These are phyloP conservation scores for Globisporangium solare DNA, from an alignment of 352 stramenopile species.

Conservation along the genomic window DNA sequence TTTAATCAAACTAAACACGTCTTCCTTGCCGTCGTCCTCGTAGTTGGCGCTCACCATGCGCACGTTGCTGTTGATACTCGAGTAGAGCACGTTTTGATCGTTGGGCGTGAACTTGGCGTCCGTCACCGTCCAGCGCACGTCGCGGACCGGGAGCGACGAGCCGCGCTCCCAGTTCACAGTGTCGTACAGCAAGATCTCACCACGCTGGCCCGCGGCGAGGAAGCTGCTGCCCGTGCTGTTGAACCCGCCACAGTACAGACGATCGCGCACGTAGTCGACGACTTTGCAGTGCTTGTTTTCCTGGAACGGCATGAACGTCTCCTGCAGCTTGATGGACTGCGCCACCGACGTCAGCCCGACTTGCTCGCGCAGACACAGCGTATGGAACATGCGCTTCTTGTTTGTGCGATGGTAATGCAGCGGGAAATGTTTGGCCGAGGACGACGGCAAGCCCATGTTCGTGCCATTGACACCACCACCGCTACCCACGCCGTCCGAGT, in stretches of 20 bases:
- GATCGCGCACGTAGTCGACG: constrained; percentile 60
- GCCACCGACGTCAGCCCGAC: constrained; percentile 52
- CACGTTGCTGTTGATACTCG: constrained; percentile 79
- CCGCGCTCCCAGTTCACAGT: constrained; percentile 60
- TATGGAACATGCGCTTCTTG: constrained; percentile 49
- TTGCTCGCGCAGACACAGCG: constrained; percentile 63
- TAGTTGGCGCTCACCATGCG: constrained; percentile 71
- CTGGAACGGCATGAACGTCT: constrained; percentile 80
- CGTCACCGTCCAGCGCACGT: constrained; percentile 79
- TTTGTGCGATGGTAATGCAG: constrained; percentile 23
- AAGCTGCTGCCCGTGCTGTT: constrained; percentile 66
- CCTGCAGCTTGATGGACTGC: constrained; percentile 66
- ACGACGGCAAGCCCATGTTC: constrained; percentile 9
- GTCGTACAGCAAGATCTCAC: constrained; percentile 72
- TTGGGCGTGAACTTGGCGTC: constrained; percentile 81
- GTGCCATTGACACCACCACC: neutral
- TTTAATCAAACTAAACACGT: constrained; percentile 40
- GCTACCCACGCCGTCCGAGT: neutral
- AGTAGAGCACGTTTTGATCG: constrained; percentile 69
- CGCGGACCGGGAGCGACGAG: constrained; percentile 46
- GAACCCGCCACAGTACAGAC: constrained; percentile 80
- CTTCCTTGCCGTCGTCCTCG: constrained; percentile 42
- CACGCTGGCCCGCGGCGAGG: constrained; percentile 60
- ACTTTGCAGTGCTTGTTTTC: constrained; percentile 72
- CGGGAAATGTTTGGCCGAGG: constrained; percentile 12